phyloP scores from a whole-genome alignment of 2,329 filamentous ascomycete species.

The Fusarium begoniae region DNA sequence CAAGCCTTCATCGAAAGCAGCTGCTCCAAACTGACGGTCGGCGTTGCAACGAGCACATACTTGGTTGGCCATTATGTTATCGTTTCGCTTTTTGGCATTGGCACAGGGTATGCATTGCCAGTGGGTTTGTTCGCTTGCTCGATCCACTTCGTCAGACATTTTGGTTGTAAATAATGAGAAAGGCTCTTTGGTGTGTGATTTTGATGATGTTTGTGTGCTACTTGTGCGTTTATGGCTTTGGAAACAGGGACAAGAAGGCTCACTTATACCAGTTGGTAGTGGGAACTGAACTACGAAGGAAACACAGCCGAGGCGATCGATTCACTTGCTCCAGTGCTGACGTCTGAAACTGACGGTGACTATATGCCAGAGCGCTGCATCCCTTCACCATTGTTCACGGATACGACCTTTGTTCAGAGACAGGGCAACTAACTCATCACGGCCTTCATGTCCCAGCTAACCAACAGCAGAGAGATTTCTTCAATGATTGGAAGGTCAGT shows the following conservation, averaged over 20 bases:
- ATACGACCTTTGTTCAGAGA: too few relatives aligned
- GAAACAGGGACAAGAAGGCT: fast-evolving
- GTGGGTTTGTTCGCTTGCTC: background rate
- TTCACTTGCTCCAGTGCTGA: background rate
- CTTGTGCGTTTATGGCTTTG: fast-evolving
- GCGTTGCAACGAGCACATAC: background rate
- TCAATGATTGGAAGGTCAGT: fast-evolving
- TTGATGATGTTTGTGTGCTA: background rate
- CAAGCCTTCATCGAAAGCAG: background rate
- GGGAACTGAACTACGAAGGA: background rate
- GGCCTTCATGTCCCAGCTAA: fast-evolving
- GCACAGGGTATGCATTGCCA: background rate
- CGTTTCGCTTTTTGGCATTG: background rate
- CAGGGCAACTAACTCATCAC: too few relatives aligned
- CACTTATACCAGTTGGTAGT: background rate
- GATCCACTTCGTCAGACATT: background rate
- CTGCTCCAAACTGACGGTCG: too few relatives aligned
- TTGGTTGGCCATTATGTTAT: background rate
- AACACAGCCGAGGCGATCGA: fast-evolving
- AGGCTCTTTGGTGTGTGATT: fast-evolving
- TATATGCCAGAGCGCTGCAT: too few relatives aligned
- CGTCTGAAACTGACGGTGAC: too few relatives aligned
- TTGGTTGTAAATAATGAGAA: fast-evolving
- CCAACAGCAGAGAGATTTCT: fast-evolving
- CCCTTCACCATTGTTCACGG: background rate